A percentile compares a stretch with the other conserved stretches of the same genome.
These are phyloP conservation scores for Capronia epimyces DNA, from an alignment of 2,329 filamentous ascomycete species.

Conservation along the genomic window DNA sequence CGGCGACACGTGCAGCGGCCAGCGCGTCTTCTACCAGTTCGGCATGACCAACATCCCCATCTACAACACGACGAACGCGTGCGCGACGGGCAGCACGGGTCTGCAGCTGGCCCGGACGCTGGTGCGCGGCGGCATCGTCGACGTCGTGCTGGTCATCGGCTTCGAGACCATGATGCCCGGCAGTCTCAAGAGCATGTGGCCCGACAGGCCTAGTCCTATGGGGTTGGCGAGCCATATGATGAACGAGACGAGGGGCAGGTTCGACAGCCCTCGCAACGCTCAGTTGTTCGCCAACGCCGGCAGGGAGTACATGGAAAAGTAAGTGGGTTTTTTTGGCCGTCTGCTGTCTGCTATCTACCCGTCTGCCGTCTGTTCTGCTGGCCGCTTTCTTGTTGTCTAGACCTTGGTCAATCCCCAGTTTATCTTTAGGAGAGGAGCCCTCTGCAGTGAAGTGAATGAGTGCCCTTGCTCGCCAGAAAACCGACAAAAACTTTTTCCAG, in stretches of 20 bases:
- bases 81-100: constrained; percentile 86
- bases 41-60: constrained; percentile 95
- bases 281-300: constrained; percentile 96
- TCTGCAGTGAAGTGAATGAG: too few relatives aligned
- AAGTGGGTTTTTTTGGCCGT: constrained; percentile 34
- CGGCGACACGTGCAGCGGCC: constrained; percentile 88
- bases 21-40: constrained; percentile 97
- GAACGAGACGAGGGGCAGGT: constrained; percentile 71
- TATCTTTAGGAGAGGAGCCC: too few relatives aligned
- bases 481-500: too few relatives aligned
- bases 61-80: constrained; percentile 94
- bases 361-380: too few relatives aligned
- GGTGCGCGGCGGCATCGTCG: constrained; percentile 71
- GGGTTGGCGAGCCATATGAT: constrained; percentile 71
- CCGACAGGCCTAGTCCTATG: constrained; percentile 76
- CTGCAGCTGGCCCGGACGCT: constrained; percentile 76
- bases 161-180: constrained; percentile 98
- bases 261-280: constrained; percentile 75
- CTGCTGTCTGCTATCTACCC: too few relatives aligned
- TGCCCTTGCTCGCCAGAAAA: too few relatives aligned
- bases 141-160: constrained; percentile 85
- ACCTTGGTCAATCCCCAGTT: too few relatives aligned
- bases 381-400: too few relatives aligned
- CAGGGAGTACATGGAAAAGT: constrained; percentile 91
- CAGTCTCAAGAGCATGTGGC: constrained; percentile 72